Evolutionary conservation across 129 eudicot species (phyloP).

Genomic region (Flaveria robusta): DNA sequence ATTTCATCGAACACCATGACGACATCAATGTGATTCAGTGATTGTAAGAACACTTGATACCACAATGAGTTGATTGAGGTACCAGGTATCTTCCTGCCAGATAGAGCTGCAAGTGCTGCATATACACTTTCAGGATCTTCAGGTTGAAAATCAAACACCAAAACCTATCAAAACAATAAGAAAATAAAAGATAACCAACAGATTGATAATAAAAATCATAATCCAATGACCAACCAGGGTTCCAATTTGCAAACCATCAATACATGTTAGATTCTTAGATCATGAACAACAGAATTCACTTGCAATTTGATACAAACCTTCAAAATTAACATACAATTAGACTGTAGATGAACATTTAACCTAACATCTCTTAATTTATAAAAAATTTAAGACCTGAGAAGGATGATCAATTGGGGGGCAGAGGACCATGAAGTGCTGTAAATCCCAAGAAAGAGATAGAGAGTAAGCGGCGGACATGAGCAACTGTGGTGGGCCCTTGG

Average conservation of each 20-base stretch:
- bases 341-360: background rate
- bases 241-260: background rate
- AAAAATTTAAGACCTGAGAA: slow-evolving; percentile 36
- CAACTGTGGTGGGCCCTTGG: slow-evolving; percentile 69
- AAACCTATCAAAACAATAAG: slow-evolving; percentile 34
- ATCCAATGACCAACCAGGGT: background rate
- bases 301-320: background rate
- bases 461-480: slow-evolving; percentile 71
- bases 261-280: background rate
- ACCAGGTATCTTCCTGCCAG: slow-evolving; percentile 79
- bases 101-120: slow-evolving; percentile 74
- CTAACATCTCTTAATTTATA: background rate
- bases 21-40: too few species aligned
- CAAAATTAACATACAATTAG: background rate
- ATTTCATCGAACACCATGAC: too few species aligned
- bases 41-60: background rate
- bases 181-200: background rate
- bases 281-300: background rate
- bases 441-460: slow-evolving; percentile 56
- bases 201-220: slow-evolving; percentile 2
- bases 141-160: slow-evolving; percentile 93
- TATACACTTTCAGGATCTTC: slow-evolving; percentile 75
- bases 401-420: slow-evolving; percentile 45
- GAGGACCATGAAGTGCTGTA: slow-evolving; percentile 91
- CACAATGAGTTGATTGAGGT: background rate